Conservation (phyloP, 2,329 filamentous ascomycete species). For the Fusarium phyllophilum region DNA sequence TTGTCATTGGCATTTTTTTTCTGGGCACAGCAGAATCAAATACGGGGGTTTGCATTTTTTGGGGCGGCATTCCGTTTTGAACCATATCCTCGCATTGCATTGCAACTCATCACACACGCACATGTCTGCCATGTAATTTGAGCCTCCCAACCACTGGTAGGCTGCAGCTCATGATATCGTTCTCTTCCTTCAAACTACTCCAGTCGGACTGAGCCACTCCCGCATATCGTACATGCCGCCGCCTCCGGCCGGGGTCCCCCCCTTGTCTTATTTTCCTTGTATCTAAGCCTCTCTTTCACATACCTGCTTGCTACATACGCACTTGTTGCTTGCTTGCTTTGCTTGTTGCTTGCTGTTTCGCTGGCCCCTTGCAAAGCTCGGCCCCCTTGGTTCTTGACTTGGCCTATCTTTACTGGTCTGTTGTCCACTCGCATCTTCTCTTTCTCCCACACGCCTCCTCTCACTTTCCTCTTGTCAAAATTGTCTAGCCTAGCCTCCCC, state of each 20-base stretch:
- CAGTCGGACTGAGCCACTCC: conserved; percentile 38
- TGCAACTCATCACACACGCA: conserved; percentile 13
- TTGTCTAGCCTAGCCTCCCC: conserved; percentile 31
- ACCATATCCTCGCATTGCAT: conserved; percentile 1
- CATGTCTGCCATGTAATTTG: conserved; percentile 32
- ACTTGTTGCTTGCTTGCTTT: conserved; percentile 5
- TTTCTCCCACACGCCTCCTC: conserved; percentile 34
- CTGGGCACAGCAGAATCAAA: conserved; percentile 26
- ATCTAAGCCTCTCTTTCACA: conserved; percentile 27
- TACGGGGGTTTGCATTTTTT: conserved; percentile 22
- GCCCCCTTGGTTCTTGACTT: conserved; percentile 22
- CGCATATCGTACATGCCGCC: conserved; percentile 38
- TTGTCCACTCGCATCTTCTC: conserved; percentile 31
- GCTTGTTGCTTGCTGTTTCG: conserved; percentile 16
- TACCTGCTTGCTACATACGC: conserved; percentile 20
- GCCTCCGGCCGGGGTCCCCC: conserved; percentile 20
- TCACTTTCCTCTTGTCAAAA: conserved; percentile 26
- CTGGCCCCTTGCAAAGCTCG: conserved; percentile 30
- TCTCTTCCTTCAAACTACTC: conserved; percentile 5
- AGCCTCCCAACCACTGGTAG: conserved; percentile 31
- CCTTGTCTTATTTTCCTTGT: conserved; percentile 32
- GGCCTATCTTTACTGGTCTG: conserved; percentile 25
- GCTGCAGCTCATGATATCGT: conserved; percentile 30
- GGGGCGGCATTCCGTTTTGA: conserved; percentile 31
- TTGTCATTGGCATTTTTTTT: conserved; percentile 31